phyloP scores from a whole-genome alignment of 1,284 basidiomycete genomes.

The Porogramme epimiltina region DNA sequence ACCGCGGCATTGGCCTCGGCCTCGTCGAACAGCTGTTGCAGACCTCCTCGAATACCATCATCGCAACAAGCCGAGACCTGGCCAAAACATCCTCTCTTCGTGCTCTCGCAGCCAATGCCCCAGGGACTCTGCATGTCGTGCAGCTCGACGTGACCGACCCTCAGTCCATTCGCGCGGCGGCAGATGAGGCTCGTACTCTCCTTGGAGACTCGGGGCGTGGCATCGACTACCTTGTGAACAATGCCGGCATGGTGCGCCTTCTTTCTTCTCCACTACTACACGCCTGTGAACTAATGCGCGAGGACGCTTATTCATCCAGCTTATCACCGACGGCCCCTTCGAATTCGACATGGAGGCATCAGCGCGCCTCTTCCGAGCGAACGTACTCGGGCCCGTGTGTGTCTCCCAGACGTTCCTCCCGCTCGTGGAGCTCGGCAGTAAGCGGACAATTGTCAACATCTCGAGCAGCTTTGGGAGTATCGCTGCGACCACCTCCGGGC shows the following conservation, averaged over 20 bases:
- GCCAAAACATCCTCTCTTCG: conserved; percentile 29
- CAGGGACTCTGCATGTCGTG: conserved; percentile 34
- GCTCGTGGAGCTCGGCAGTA: conserved; percentile 31
- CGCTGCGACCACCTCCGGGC: conserved; percentile 21
- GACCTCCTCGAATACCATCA: conserved; percentile 33
- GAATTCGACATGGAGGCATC: conserved; percentile 24
- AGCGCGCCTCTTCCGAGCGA: conserved; percentile 27
- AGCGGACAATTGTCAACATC: conserved; percentile 39
- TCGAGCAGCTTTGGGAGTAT: conserved; percentile 36
- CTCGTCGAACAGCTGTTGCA: conserved; percentile 34
- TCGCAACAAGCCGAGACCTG: conserved; percentile 39
- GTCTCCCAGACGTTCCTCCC: conserved; percentile 33
- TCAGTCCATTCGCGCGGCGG: conserved; percentile 29
- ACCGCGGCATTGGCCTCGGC: conserved; percentile 41
- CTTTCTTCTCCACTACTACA: no score
- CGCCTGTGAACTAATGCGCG: no score
- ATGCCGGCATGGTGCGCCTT: conserved; percentile 36
- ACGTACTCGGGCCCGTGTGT: conserved; percentile 36
- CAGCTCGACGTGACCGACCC: conserved; percentile 34
- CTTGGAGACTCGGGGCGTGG: conserved; percentile 30
- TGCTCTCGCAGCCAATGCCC: conserved; percentile 22
- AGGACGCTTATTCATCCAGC: no score
- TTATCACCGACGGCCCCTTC: conserved; percentile 28
- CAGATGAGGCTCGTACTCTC: conserved; percentile 23
- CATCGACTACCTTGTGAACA: conserved; percentile 42